These are phyloP conservation scores for Russula earlei DNA, from an alignment of 768 basidiomycete genomes.

Conservation along the genomic window DNA sequence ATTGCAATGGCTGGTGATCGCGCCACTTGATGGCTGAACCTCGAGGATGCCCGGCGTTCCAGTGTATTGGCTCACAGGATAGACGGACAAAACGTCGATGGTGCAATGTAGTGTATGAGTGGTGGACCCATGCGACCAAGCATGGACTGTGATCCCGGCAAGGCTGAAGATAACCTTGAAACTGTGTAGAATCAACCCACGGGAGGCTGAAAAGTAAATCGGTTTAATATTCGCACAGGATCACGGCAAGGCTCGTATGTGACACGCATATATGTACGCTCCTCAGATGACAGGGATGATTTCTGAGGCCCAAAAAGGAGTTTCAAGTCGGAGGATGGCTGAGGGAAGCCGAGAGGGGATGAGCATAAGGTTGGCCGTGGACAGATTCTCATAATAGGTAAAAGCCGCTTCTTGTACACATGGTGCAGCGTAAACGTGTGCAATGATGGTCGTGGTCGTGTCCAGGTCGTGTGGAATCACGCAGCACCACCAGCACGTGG, in stretches of 20 bases:
- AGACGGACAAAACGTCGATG: no score
- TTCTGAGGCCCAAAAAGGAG: no score
- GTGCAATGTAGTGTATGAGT: background rate
- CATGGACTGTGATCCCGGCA: background rate
- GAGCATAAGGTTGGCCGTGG: constrained; percentile 1
- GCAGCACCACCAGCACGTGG: constrained; percentile 6
- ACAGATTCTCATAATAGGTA: background rate
- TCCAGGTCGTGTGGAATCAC: background rate
- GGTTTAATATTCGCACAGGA: no score
- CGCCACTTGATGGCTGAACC: background rate
- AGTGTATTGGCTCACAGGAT: background rate
- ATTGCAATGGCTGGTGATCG: background rate
- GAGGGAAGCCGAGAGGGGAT: background rate
- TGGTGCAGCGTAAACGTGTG: background rate
- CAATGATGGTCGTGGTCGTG: background rate
- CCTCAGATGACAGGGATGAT: background rate
- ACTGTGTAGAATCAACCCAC: background rate
- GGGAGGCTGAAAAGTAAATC: background rate
- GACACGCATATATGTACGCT: background rate
- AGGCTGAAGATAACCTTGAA: background rate
- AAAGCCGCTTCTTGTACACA: background rate
- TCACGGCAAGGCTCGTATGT: no score
- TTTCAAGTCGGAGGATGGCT: no score
- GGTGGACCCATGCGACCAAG: background rate
- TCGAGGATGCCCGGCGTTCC: background rate